These are phyloP conservation scores for Podospora appendiculata DNA, from an alignment of 495 filamentous ascomycete genomes.

Conservation along the genomic window DNA sequence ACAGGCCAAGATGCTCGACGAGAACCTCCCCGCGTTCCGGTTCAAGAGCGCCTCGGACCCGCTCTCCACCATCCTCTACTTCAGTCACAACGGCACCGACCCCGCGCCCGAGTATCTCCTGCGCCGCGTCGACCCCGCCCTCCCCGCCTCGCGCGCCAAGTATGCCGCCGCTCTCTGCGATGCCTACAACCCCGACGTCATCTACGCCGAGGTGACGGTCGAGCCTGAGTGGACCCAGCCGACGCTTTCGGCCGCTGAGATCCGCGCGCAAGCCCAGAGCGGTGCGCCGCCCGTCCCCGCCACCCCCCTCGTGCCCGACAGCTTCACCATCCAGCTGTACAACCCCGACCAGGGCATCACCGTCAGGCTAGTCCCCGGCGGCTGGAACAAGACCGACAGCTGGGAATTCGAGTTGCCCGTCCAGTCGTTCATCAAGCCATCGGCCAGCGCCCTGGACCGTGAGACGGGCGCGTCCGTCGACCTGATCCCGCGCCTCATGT, in stretches of 20 bases:
- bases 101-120: constrained; percentile 71
- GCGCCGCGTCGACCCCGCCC: constrained; percentile 61
- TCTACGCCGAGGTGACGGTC: constrained; percentile 83
- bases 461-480: constrained; percentile 60
- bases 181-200: constrained; percentile 66
- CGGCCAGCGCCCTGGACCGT: constrained; percentile 66
- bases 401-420: constrained; percentile 95
- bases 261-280: constrained; percentile 53
- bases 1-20: constrained; percentile 69
- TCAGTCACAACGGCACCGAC: constrained; percentile 73
- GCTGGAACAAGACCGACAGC: constrained; percentile 67
- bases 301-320: constrained; percentile 68
- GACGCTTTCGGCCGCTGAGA: constrained; percentile 68
- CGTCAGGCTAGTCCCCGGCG: constrained; percentile 61
- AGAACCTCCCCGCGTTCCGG: constrained; percentile 69
- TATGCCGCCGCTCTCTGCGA: constrained; percentile 85
- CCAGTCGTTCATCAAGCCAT: constrained; percentile 73
- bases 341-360: constrained; percentile 81
- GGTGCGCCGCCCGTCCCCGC: constrained; percentile 60
- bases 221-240: constrained; percentile 79
- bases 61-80: constrained; percentile 54
- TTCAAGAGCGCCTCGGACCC: constrained; percentile 31
- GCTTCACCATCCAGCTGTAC: constrained; percentile 82
- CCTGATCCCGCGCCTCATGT: constrained; percentile 69
- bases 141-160: constrained; percentile 64